Evolutionary conservation across 164 flowering plant species (phyloP).

Genomic region (Berberis vulgaris): DNA sequence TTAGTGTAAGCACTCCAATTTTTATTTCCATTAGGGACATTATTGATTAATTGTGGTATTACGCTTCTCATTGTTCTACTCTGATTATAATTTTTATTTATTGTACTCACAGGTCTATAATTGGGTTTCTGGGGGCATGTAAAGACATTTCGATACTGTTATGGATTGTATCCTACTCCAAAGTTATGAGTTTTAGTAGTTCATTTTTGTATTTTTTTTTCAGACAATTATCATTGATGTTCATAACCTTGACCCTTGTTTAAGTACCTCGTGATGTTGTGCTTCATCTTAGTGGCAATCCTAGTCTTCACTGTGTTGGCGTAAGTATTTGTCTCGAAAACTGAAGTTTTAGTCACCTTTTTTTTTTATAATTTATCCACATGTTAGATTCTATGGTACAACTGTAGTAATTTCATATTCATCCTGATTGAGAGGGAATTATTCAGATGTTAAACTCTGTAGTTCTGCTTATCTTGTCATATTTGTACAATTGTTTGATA

Average conservation of each 20-base stretch:
- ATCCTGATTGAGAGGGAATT: not conserved
- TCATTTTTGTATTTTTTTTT: not conserved
- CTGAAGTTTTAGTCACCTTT: not conserved
- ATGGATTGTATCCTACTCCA: conserved; percentile 82
- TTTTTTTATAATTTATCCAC: no score
- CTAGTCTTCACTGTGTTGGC: conserved; percentile 83
- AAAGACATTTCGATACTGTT: conserved; percentile 63
- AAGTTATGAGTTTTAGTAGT: not conserved
- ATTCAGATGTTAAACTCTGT: not conserved
- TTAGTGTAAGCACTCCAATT: conserved; percentile 37
- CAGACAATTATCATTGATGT: not conserved
- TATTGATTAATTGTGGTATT: not conserved
- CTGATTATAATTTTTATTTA: not conserved
- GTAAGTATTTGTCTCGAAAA: conserved; percentile 45
- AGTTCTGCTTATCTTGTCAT: no score
- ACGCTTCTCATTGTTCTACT: not conserved
- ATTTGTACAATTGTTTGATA: no score
- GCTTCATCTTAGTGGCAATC: conserved; percentile 66
- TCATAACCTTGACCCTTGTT: conserved; percentile 36
- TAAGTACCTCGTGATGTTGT: conserved; percentile 70
- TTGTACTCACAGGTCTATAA: conserved; percentile 51
- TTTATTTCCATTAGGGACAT: not conserved
- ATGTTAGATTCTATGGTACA: not conserved
- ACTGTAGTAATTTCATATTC: not conserved
- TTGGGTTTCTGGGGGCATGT: conserved; percentile 83